Evolutionary conservation across 1,284 basidiomycete genomes (phyloP), one percentile per base, ranked within the genome.

Genomic region (Cryptococcus sp.): DNA sequence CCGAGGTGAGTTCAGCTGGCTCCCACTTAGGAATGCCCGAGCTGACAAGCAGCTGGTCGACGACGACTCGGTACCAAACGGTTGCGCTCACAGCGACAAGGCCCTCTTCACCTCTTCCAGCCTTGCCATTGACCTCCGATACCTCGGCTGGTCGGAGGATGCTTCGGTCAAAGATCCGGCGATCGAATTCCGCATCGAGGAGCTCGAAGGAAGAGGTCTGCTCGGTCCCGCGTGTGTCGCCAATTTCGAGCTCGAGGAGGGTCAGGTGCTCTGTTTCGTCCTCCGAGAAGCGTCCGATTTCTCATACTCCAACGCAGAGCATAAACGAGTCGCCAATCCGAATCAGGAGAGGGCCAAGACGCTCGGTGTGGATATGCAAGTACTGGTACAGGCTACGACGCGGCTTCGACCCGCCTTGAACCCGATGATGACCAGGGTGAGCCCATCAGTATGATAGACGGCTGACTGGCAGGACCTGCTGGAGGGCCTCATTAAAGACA

Each of bases 191-290:
- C 61, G 79, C 23, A 62, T 77, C 3, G 66, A 69, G 33, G 51
- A 60, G 14, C 62, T 74, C 36, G 43, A 51, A 9, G 48, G 60
- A 2, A 60, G 71, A 9, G 61, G 59, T 2, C 53, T 72, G 12
- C 59, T 71, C 19, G 72, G 72, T 10, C 53, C 54, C 1, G 55
- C 70, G 1, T 50, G 63, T 22, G 60, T 59, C 4, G 47, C 64
- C 26, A 62, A 72, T 1, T 74, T 93, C 45, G 73, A 76, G 16
- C 76, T 95, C 16, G 68, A 73, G 23, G 91, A 94, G 69, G 90
- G 91, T 0, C 89, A 95, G 70, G 78, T 78, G 11, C 82, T 94
- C 21, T 87, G 86, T 7, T 94, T 94, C 61, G 78, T 94, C 14
- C 70, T 94, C 57, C 78, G 90, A 40, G 82, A 76, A 60, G 48